These are phyloP conservation scores for Gynandropsis gynandra DNA, from an alignment of 345 rosid genomes.

Conservation along the genomic window DNA sequence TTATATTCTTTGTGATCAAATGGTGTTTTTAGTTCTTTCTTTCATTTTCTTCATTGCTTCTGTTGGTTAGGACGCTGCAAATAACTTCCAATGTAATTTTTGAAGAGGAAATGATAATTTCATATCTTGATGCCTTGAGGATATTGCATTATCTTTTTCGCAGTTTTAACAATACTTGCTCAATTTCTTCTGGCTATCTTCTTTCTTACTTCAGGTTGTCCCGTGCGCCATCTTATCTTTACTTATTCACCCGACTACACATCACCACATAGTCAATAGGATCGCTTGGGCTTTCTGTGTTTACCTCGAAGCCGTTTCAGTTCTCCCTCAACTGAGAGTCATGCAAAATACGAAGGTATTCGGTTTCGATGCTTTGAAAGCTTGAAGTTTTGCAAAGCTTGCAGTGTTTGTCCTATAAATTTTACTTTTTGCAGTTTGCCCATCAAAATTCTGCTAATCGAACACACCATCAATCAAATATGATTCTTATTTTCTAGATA, in stretches of 20 bases:
- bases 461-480: no score
- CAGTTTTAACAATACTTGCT: neutral
- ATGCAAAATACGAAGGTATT: slow-evolving; percentile 92
- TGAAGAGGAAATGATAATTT: neutral
- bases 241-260: slow-evolving; percentile 69
- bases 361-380: neutral
- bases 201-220: slow-evolving; percentile 51
- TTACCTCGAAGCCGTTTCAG: slow-evolving; percentile 89
- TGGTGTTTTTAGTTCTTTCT: neutral
- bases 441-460: no score
- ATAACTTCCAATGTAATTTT: no score
- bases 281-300: slow-evolving; percentile 85
- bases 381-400: neutral
- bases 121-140: no score
- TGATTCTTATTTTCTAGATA: no score
- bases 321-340: slow-evolving; percentile 75
- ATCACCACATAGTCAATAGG: slow-evolving; percentile 55
- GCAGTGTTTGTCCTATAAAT: no score
- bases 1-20: no score
- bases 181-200: neutral
- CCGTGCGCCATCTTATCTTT: slow-evolving; percentile 65
- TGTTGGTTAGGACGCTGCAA: no score
- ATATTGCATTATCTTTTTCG: no score
- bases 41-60: no score
- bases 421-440: no score